Evolutionary conservation across 306 rosid genomes (phyloP).

Genomic region (Sicyos baderoa): DNA sequence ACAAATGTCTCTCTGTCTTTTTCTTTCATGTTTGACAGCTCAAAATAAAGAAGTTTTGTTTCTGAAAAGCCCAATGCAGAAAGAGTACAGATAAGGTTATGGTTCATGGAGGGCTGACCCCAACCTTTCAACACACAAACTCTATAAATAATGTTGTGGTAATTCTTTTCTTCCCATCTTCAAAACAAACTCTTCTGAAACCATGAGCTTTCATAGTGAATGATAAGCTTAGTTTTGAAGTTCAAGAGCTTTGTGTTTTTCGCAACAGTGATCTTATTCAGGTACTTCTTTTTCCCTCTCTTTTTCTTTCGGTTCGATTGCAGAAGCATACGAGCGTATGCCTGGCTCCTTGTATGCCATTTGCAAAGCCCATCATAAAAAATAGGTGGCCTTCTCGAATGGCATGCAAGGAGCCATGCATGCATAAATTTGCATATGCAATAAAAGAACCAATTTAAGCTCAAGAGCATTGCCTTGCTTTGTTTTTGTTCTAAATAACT

Average conservation of each 20-base stretch:
- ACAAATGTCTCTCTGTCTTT: neutral
- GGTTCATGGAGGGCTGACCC: conserved; percentile 6
- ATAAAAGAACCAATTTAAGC: neutral
- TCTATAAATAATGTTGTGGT: neutral
- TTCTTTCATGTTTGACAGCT: conserved; percentile 23
- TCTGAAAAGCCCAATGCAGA: conserved; percentile 3
- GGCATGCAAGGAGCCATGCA: conserved; percentile 41
- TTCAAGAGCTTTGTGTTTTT: neutral
- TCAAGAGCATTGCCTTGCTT: neutral
- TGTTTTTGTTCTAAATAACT: neutral
- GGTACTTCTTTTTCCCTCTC: neutral
- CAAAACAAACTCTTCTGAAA: conserved; percentile 16
- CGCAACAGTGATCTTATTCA: conserved; percentile 4
- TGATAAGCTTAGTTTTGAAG: neutral
- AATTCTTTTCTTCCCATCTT: conserved; percentile 1
- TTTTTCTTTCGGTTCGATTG: neutral
- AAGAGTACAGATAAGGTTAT: neutral
- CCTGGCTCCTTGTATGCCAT: conserved; percentile 48
- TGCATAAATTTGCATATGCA: conserved; percentile 12
- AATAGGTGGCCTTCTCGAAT: conserved; percentile 26
- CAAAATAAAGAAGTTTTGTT: conserved; percentile 23
- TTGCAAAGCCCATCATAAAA: conserved; percentile 21
- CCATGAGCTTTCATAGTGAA: neutral
- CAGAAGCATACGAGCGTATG: conserved; percentile 13
- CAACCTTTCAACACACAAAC: neutral